Conservation (phyloP, 352 stramenopile genomes). For the Pythium sp. region DNA sequence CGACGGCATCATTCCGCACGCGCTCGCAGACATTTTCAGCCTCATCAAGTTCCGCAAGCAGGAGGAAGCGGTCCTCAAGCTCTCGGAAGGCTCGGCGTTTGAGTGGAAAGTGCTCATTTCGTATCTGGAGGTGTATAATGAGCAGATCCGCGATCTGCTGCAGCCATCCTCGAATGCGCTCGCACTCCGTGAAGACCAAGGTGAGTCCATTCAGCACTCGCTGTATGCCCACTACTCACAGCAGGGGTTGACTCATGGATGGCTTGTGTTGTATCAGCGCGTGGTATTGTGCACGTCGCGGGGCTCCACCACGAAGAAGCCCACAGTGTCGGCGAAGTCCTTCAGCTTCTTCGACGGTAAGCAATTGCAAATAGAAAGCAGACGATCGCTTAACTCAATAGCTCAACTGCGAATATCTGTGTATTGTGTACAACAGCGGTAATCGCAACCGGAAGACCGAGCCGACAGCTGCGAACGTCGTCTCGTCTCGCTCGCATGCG, state of each 20-base stretch:
- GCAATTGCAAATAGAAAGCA: not conserved
- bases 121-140: constrained; percentile 93
- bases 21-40: constrained; percentile 54
- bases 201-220: constrained; percentile 14
- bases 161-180: constrained; percentile 37
- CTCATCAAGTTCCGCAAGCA: constrained; percentile 63
- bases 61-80: constrained; percentile 43
- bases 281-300: constrained; percentile 52
- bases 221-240: not conserved
- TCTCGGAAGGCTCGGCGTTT: constrained; percentile 42
- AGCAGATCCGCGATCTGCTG: constrained; percentile 89
- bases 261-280: constrained; percentile 18
- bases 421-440: constrained; percentile 21
- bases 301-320: constrained; percentile 49
- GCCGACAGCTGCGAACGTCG: constrained; percentile 76
- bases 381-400: not conserved
- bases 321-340: constrained; percentile 41
- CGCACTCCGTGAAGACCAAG: constrained; percentile 48
- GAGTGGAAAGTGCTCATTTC: constrained; percentile 82
- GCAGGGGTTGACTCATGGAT: not conserved
- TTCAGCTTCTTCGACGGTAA: constrained; percentile 43
- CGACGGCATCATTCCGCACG: constrained; percentile 85
- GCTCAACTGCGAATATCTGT: not conserved
- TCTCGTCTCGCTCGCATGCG: constrained; percentile 80
- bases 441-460: constrained; percentile 62